A percentile compares a stretch with the other conserved stretches of the same genome.
These are phyloP conservation scores for Saccharomycopsis selenospora DNA, from an alignment of 805 yeast species.

Conservation along the genomic window DNA sequence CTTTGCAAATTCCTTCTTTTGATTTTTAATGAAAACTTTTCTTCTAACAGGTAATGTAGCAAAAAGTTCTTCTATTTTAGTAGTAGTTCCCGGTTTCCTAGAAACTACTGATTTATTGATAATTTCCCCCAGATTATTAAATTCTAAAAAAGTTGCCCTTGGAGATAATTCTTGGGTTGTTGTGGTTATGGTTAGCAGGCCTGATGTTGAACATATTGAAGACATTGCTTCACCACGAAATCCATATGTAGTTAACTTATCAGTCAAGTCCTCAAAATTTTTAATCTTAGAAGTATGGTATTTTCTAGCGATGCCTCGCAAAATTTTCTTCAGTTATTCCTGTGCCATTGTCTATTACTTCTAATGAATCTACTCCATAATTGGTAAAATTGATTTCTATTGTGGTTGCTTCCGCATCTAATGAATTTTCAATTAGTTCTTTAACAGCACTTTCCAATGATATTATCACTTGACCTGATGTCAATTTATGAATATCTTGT, in stretches of 20 bases:
- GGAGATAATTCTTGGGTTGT: slow-evolving; percentile 44
- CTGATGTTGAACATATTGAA: slow-evolving; percentile 45
- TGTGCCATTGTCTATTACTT: slow-evolving; percentile 59
- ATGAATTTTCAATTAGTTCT: slow-evolving; percentile 78
- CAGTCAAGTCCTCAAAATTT: slow-evolving; percentile 45
- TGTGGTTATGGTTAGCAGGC: slow-evolving; percentile 36
- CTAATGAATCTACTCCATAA: slow-evolving; percentile 67
- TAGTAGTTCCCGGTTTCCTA: slow-evolving; percentile 64
- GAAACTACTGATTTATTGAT: slow-evolving; percentile 32
- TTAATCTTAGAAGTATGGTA: slow-evolving; percentile 62
- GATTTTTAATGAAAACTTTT: slow-evolving; percentile 60
- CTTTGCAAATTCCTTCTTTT: slow-evolving; percentile 65
- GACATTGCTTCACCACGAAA: slow-evolving; percentile 80
- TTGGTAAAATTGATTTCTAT: slow-evolving; percentile 63
- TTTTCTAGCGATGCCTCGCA: slow-evolving; percentile 44
- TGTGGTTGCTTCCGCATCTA: slow-evolving; percentile 69
- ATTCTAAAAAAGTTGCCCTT: slow-evolving; percentile 48
- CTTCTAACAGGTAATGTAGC: slow-evolving; percentile 72
- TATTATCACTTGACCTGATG: slow-evolving; percentile 89
- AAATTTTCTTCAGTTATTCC: slow-evolving; percentile 54
- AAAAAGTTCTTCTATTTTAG: slow-evolving; percentile 54
- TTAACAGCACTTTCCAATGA: slow-evolving; percentile 73
- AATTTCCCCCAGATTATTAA: slow-evolving; percentile 49
- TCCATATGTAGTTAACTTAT: slow-evolving; percentile 51
- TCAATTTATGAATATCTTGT: slow-evolving; percentile 62